A percentile compares a stretch with the other conserved stretches of the same genome.
Evolutionary conservation across 148 eudicot species (phyloP).

Genomic region (Chenopodium album): DNA sequence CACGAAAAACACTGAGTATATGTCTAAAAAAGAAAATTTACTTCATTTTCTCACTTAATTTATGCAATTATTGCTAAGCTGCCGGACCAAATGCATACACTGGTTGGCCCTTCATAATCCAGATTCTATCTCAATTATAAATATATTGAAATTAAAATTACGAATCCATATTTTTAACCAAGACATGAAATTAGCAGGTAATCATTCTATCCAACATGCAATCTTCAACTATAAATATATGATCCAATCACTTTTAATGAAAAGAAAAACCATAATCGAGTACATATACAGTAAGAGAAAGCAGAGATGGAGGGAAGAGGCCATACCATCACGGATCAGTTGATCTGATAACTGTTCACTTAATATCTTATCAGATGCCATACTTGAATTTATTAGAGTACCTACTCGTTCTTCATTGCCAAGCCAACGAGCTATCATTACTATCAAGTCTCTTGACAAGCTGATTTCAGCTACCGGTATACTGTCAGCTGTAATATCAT

Average conservation of each 20-base stretch:
- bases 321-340: slow-evolving; percentile 84
- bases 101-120: not conserved
- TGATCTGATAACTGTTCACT: slow-evolving; percentile 86
- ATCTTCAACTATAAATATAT: not conserved
- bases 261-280: not conserved
- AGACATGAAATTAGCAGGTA: not conserved
- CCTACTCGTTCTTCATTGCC: slow-evolving; percentile 71
- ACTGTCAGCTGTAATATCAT: slow-evolving; percentile 45
- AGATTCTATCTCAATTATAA: not conserved
- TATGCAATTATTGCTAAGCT: no score
- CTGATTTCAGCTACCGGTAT: slow-evolving; percentile 74
- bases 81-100: not conserved
- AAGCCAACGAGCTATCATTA: slow-evolving; percentile 75
- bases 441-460: slow-evolving; percentile 69
- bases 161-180: not conserved
- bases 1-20: not conserved
- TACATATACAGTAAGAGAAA: not conserved
- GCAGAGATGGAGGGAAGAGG: slow-evolving; percentile 9
- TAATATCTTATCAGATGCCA: slow-evolving; percentile 39
- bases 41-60: not conserved
- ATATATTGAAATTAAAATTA: not conserved
- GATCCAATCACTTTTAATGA: not conserved
- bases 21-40: not conserved
- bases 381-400: slow-evolving; percentile 38
- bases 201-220: not conserved